Percentiles rank a stretch among this genome's conserved stretches.
phyloP scores from a whole-genome alignment of 139 green algal genomes.

The Chlorokybus atmophyticus region DNA sequence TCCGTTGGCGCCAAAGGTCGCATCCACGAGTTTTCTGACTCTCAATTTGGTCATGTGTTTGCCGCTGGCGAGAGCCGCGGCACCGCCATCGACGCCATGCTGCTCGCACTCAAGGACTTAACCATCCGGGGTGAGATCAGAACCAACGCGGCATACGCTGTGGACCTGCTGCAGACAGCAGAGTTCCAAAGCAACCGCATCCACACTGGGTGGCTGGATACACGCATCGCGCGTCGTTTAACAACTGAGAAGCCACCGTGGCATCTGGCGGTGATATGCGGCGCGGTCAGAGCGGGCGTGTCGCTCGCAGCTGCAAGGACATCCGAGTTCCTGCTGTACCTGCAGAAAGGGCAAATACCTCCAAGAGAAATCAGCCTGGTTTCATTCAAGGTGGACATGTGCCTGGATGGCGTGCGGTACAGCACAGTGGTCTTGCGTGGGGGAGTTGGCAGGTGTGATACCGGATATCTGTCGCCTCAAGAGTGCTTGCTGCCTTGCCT shows the following conservation, averaged over 20 bases:
- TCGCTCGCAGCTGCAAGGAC: conserved; percentile 19
- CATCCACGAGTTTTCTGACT: conserved; percentile 96
- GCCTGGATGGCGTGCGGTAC: conserved; percentile 70
- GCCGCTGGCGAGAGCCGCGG: conserved; percentile 65
- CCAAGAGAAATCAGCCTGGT: conserved; percentile 48
- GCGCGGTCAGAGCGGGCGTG: conserved; percentile 24
- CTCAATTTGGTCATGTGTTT: conserved; percentile 95
- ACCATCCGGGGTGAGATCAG: conserved; percentile 89
- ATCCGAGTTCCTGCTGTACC: conserved; percentile 76
- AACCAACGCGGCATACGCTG: conserved; percentile 72
- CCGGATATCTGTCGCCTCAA: no score
- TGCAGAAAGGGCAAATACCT: conserved; percentile 89
- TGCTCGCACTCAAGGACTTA: conserved; percentile 85
- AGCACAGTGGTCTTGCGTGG: conserved; percentile 28
- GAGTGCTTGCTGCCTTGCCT: no score
- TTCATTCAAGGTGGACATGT: conserved; percentile 41
- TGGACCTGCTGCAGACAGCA: conserved; percentile 32
- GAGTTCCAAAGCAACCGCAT: conserved; percentile 47
- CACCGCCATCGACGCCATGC: conserved; percentile 74
- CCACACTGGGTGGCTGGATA: conserved; percentile 91
- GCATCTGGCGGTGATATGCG: conserved; percentile 78
- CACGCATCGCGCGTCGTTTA: conserved; percentile 46
- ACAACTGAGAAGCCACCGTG: conserved; percentile 45
- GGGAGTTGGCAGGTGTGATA: no score
- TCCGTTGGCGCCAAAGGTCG: conserved; percentile 52